These are phyloP conservation scores for Torulaspora quercuum DNA, from an alignment of 805 yeast species.

Conservation along the genomic window DNA sequence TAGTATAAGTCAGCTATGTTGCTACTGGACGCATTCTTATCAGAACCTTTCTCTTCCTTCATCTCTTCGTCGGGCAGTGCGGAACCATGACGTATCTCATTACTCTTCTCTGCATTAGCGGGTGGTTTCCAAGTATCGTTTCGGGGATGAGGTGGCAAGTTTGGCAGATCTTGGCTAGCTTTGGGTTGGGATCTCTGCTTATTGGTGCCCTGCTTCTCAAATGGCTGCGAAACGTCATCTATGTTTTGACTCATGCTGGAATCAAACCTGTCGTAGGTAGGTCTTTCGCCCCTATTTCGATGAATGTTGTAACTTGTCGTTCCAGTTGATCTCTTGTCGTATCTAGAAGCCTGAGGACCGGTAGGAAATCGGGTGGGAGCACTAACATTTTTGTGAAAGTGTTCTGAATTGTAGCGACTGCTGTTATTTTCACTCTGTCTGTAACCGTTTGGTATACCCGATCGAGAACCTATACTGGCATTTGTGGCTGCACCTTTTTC, in stretches of 20 bases:
- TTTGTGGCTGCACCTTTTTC: constrained; percentile 2
- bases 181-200: constrained; percentile 3
- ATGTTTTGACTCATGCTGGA: constrained; percentile 1
- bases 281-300: constrained; percentile 2
- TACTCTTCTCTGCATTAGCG: constrained; percentile 1
- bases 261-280: constrained; percentile 6
- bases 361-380: constrained; percentile 6
- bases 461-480: constrained; percentile 2
- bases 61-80: not conserved
- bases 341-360: constrained; percentile 13
- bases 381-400: not conserved
- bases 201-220: constrained; percentile 1
- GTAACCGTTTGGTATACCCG: constrained; percentile 6
- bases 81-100: constrained; percentile 1
- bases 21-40: constrained; percentile 9
- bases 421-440: not conserved
- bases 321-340: constrained; percentile 6
- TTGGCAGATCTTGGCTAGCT: constrained; percentile 1
- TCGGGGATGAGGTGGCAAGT: constrained; percentile 7
- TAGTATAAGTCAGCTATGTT: constrained; percentile 17
- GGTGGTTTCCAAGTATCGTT: constrained; percentile 1
- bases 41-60: constrained; percentile 2
- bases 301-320: constrained; percentile 3
- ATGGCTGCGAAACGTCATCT: not conserved
- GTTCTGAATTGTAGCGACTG: constrained; percentile 3